phyloP scores from a whole-genome alignment of 495 filamentous ascomycete species.

The Tuber microsphaerosporum region DNA sequence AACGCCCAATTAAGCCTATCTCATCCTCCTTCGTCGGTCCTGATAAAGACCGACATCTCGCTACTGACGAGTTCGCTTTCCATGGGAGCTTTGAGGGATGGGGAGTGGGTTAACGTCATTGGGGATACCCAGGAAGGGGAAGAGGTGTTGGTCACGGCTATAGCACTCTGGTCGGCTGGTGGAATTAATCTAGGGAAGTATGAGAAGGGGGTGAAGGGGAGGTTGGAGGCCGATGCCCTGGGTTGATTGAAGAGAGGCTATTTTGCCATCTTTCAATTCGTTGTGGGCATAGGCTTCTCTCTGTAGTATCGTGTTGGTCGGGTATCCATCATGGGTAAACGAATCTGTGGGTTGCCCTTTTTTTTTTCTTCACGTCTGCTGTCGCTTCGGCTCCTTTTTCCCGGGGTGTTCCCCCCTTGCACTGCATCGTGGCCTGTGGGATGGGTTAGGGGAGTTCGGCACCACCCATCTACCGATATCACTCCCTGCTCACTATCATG shows the following conservation, averaged over 20 bases:
- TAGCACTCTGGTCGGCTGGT: conserved; percentile 34
- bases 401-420: not conserved
- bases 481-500: not conserved
- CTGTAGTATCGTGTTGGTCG: not conserved
- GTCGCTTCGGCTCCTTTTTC: not conserved
- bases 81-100: conserved; percentile 57
- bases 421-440: not conserved
- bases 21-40: conserved; percentile 52
- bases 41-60: conserved; percentile 60
- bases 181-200: conserved; percentile 22
- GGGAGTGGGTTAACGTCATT: conserved; percentile 86
- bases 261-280: not conserved
- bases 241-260: not conserved
- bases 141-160: conserved; percentile 19
- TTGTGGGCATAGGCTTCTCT: not conserved
- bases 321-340: not conserved
- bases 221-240: conserved; percentile 10
- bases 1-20: conserved; percentile 58
- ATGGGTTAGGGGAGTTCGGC: conserved; percentile 1
- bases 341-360: not conserved
- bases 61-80: conserved; percentile 58
- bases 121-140: conserved; percentile 58
- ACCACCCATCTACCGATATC: not conserved
- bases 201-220: conserved; percentile 16
- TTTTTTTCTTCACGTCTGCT: not conserved